phyloP scores from a whole-genome alignment of 768 basidiomycete species.

The Lactarius akahatsu region DNA sequence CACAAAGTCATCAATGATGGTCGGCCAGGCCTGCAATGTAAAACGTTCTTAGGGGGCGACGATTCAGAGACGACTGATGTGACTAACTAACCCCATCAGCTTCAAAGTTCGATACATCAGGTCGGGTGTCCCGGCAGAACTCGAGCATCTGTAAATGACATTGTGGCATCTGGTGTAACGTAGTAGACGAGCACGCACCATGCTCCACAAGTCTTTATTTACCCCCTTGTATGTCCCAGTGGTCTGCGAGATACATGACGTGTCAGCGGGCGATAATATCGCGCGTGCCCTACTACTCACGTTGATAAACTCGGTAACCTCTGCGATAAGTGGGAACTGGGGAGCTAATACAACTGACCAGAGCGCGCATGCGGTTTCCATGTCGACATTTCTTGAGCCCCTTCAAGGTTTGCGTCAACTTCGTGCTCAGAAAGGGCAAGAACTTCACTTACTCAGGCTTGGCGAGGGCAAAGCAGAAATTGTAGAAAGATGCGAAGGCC shows the following conservation, averaged over 20 bases:
- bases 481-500: constrained; percentile 65
- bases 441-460: constrained; percentile 64
- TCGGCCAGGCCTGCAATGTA: constrained; percentile 69
- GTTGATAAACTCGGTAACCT: constrained; percentile 63
- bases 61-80: constrained; percentile 31
- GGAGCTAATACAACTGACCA: constrained; percentile 76
- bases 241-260: constrained; percentile 35
- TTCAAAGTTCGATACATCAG: constrained; percentile 65
- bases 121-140: constrained; percentile 64
- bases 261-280: not conserved
- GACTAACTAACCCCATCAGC: constrained; percentile 60
- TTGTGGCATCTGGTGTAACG: not conserved
- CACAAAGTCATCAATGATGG: constrained; percentile 77
- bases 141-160: constrained; percentile 58
- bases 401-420: constrained; percentile 37
- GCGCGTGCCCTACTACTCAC: constrained; percentile 40
- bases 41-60: not conserved
- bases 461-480: constrained; percentile 66
- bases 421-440: not conserved
- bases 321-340: constrained; percentile 62
- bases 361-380: constrained; percentile 75
- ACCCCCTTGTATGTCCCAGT: constrained; percentile 67
- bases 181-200: constrained; percentile 49
- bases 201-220: constrained; percentile 84
- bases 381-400: constrained; percentile 73